Evolutionary conservation across 805 yeast species (phyloP).

Genomic region (Saitoella complicata): DNA sequence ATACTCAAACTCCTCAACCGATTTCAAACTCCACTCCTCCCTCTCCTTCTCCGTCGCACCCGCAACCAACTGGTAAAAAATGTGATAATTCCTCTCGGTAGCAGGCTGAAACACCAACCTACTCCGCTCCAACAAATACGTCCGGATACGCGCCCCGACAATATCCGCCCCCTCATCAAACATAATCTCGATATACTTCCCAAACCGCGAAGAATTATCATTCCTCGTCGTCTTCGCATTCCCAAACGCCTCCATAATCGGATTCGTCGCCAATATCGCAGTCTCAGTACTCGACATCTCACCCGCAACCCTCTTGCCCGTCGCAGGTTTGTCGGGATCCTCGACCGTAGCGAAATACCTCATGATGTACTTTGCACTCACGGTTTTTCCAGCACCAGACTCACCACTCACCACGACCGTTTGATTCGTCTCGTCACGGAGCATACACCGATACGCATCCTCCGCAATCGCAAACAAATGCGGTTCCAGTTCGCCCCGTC

Average conservation of each 20-base stretch:
- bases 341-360: constrained; percentile 94
- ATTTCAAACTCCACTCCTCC: constrained; percentile 40
- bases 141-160: constrained; percentile 87
- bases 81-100: constrained; percentile 80
- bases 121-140: constrained; percentile 83
- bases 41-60: constrained; percentile 46
- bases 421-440: constrained; percentile 67
- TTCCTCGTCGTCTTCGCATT: constrained; percentile 95
- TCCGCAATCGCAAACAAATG: constrained; percentile 96
- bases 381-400: constrained; percentile 98
- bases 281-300: constrained; percentile 86
- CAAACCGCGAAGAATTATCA: constrained; percentile 94
- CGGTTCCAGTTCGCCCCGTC: constrained; percentile 91
- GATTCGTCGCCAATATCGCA: constrained; percentile 90
- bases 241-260: constrained; percentile 96
- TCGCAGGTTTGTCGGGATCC: constrained; percentile 17
- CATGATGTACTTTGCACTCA: constrained; percentile 92
- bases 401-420: constrained; percentile 96
- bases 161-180: constrained; percentile 62
- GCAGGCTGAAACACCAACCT: constrained; percentile 66
- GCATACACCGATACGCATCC: constrained; percentile 83
- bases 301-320: constrained; percentile 20
- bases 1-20: constrained; percentile 57
- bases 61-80: constrained; percentile 72
- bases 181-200: constrained; percentile 83